Conservation (phyloP, 1,284 basidiomycete species). For the Ganoderma leucocontextum region DNA sequence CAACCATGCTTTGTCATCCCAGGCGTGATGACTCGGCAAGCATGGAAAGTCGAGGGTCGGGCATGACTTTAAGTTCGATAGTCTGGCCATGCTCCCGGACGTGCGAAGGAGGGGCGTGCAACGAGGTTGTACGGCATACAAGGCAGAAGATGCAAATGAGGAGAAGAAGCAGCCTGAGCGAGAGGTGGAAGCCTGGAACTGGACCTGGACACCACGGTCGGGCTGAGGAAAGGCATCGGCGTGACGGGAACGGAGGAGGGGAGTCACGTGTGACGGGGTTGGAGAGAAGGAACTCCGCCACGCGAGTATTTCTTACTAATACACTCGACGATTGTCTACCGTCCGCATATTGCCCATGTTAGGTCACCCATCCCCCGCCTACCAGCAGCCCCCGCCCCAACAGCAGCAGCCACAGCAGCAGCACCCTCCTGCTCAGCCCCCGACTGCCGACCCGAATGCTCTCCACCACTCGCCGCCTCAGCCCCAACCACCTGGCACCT, state of each 20-base stretch:
- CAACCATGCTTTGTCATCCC: slow-evolving; percentile 19
- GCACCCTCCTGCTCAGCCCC: slow-evolving; percentile 35
- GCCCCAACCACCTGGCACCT: slow-evolving; percentile 47
- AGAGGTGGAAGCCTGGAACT: background rate
- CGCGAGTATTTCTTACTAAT: slow-evolving; percentile 47
- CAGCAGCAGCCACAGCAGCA: slow-evolving; percentile 43
- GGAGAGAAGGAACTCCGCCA: slow-evolving; percentile 37
- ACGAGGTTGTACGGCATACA: background rate
- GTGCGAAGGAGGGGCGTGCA: background rate
- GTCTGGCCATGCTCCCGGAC: background rate
- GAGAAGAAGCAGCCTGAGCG: background rate
- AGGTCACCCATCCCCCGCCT: slow-evolving; percentile 43
- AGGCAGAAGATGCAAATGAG: background rate
- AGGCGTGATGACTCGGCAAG: background rate
- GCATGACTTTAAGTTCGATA: background rate
- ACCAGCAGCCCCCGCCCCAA: slow-evolving; percentile 45
- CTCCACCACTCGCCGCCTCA: slow-evolving; percentile 39
- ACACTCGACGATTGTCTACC: slow-evolving; percentile 38
- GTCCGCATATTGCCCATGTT: slow-evolving; percentile 45
- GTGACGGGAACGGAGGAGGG: slow-evolving; percentile 15
- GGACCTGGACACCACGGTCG: background rate
- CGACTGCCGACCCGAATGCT: slow-evolving; percentile 36
- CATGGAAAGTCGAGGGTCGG: background rate
- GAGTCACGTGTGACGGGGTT: slow-evolving; percentile 27
- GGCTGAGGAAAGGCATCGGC: slow-evolving; percentile 9